Base-by-base conservation (phyloP, 2,329 filamentous ascomycete species). In the Cladosporium sp. region DNA sequence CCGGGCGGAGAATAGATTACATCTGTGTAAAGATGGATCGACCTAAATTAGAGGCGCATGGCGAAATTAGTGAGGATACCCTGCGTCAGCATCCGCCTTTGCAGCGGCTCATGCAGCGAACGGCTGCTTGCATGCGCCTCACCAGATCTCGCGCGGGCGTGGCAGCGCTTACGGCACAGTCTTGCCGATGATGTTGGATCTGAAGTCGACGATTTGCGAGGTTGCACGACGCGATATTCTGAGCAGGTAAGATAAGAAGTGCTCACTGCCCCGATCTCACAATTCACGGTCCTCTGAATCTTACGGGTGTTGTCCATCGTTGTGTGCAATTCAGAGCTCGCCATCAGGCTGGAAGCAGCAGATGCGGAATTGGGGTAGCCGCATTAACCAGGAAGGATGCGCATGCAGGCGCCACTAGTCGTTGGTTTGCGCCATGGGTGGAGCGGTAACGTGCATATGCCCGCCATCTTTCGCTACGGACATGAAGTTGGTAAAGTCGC, bases 1-100 rank as follows among this genome's bases (percentile, higher is more conserved):
- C 54, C 25, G 28, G 42, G 42, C 54, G 54, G 54, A 56, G 42
- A 49, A 56, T 56, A 56, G 54, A 56, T 49, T 56, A 30, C 42
- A 51, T 55, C 39, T 55, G 52, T 43, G 25, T 55, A 55, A 45
- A 45, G 40, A 45, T 47, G 54, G 54, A 56, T 56, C 54, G 30
- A 17, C 30, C 54, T 49, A 56, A 56, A 49, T 56, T 49, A 56
- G 54, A 56, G 54, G 42, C 54, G 54, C 54, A 56, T 56, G 54
- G 30, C 30, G 15, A 49, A 36, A 17, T 49, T 56, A 56, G 54
- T 42, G 54, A 39, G 36, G 30, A 40, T 49, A 4, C 30, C 54
- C 40, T 56, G 54, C 54, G 40, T 49, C 19, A 39, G 42, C 54
- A 56, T 15, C 42, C 54, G 40, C 19, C 17, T 28, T 56, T 56